phyloP scores from a whole-genome alignment of 306 rosid genomes.

The Trifolium subterraneum region DNA sequence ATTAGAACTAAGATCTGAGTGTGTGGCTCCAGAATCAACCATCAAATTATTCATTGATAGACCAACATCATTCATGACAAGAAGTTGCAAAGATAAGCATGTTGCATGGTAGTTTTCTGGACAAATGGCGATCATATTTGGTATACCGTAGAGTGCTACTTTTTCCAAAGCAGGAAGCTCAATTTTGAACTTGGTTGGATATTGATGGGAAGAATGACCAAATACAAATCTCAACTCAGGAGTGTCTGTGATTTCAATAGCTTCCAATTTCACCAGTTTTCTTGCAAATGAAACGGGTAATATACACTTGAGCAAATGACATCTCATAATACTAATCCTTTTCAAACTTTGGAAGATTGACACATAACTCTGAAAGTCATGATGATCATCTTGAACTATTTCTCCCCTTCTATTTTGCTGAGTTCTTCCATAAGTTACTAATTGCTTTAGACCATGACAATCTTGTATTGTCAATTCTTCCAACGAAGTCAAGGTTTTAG shows the following conservation, averaged over 20 bases:
- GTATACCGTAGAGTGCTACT: not conserved
- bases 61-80: not conserved
- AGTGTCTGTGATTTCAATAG: not conserved
- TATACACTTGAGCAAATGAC: conserved; percentile 1
- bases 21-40: not conserved
- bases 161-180: conserved; percentile 8
- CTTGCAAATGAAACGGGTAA: conserved; percentile 9
- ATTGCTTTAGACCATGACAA: not conserved
- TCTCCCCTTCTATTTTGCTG: not conserved
- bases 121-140: conserved; percentile 17
- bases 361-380: not conserved
- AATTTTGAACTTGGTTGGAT: conserved; percentile 18
- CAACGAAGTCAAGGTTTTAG: conserved; percentile 18
- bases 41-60: not conserved
- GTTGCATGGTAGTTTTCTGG: not conserved
- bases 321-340: not conserved
- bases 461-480: not conserved
- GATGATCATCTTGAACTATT: not conserved
- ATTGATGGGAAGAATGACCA: not conserved
- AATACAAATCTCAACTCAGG: conserved; percentile 27
- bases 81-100: not conserved
- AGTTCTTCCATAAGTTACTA: not conserved
- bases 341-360: conserved; percentile 5
- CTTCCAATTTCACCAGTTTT: conserved; percentile 10
- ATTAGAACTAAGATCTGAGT: conserved; percentile 7